Evolutionary conservation across 441 rosid species (phyloP).

Genomic region (Macaranga tanarius): DNA sequence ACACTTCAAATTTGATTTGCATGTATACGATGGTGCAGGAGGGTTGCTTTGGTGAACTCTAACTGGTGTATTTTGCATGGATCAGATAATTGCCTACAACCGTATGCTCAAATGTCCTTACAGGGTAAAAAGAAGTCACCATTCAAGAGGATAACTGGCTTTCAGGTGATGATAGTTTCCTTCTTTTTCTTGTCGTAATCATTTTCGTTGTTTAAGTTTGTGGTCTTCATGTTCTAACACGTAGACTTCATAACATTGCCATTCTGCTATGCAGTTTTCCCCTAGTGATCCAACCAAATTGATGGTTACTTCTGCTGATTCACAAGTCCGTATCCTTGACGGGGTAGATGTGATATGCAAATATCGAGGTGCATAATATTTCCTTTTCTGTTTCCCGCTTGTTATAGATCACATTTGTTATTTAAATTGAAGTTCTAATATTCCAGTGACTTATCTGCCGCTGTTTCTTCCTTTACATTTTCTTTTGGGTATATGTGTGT

Average conservation of each 20-base stretch:
- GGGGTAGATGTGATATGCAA: conserved; percentile 69
- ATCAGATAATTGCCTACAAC: conserved; percentile 69
- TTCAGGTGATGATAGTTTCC: conserved; percentile 51
- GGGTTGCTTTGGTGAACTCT: conserved; percentile 25
- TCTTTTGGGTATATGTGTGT: background rate
- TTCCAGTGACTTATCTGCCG: background rate
- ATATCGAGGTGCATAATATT: conserved; percentile 36
- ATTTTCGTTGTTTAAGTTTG: background rate
- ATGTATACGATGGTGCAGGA: conserved; percentile 27
- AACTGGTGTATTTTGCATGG: conserved; percentile 22
- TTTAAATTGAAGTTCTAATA: background rate
- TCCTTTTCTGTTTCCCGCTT: background rate
- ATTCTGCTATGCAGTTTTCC: conserved; percentile 51
- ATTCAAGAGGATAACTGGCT: conserved; percentile 75
- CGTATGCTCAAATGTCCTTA: conserved; percentile 56
- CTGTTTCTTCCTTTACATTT: background rate
- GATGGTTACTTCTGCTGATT: conserved; percentile 87
- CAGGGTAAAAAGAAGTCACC: conserved; percentile 70
- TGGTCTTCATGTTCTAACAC: background rate
- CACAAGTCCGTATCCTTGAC: conserved; percentile 72
- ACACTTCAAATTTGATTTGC: conserved; percentile 25
- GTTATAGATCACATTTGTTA: background rate
- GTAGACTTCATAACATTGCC: background rate
- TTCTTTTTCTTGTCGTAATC: conserved; percentile 10
- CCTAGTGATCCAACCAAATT: conserved; percentile 69